Percentiles rank a stretch among this genome's conserved stretches.
Conservation (phyloP, 2,329 filamentous ascomycete genomes). For the Lachnellula arida region DNA sequence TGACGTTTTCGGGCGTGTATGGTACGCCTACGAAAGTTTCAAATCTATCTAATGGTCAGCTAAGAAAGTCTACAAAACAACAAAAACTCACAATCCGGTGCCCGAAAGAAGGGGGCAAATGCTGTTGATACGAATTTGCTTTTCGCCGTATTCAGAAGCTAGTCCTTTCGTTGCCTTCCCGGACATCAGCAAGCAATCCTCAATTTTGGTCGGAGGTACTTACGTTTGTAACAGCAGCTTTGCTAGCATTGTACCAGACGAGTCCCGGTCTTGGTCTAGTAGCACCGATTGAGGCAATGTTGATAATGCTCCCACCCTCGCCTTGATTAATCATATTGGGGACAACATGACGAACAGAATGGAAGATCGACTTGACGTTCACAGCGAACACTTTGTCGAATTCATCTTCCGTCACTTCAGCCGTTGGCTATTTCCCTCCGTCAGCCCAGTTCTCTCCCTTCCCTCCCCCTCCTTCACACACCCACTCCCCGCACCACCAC, state of each 20-base stretch:
- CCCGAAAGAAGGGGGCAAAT: slow-evolving; percentile 65
- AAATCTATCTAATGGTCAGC: slow-evolving; percentile 27
- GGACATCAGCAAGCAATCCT: neutral
- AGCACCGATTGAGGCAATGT: slow-evolving; percentile 61
- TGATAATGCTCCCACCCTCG: slow-evolving; percentile 57
- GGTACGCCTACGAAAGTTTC: slow-evolving; percentile 53
- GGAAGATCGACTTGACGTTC: slow-evolving; percentile 64
- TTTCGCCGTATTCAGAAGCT: slow-evolving; percentile 67
- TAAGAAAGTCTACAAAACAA: slow-evolving; percentile 16
- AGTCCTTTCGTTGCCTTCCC: slow-evolving; percentile 58
- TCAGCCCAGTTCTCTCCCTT: neutral
- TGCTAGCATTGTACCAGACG: slow-evolving; percentile 68
- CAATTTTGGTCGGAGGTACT: slow-evolving; percentile 18
- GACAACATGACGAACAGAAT: slow-evolving; percentile 52
- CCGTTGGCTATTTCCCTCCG: slow-evolving; percentile 41
- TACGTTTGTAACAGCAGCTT: slow-evolving; percentile 60
- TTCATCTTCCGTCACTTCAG: slow-evolving; percentile 59
- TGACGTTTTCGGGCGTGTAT: slow-evolving; percentile 57
- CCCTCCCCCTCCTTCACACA: neutral
- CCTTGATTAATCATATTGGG: slow-evolving; percentile 55
- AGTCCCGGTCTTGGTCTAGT: slow-evolving; percentile 56
- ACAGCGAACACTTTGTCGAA: slow-evolving; percentile 64
- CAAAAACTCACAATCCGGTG: slow-evolving; percentile 48
- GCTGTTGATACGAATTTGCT: slow-evolving; percentile 68
- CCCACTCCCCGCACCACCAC: neutral